Conservation (phyloP, 208 protist genomes). For the Acanthamoeba healyi region DNA sequence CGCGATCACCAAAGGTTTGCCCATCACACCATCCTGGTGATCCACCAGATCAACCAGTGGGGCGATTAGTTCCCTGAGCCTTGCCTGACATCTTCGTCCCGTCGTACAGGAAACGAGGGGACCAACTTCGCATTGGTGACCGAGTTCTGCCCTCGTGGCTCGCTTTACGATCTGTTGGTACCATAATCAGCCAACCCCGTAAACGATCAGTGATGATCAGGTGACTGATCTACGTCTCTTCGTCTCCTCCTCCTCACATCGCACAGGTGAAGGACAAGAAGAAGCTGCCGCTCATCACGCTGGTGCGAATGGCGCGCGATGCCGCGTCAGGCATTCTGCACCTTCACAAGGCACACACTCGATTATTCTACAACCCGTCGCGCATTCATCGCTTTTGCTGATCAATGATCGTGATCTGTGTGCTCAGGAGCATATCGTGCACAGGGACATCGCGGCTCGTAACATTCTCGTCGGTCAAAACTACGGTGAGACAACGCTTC, state of each 20-base stretch:
- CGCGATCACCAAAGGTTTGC: conserved; percentile 50
- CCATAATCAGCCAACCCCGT: no score
- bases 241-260: no score
- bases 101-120: background rate
- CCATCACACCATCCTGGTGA: background rate
- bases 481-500: background rate
- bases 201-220: no score
- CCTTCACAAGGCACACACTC: conserved; percentile 58
- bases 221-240: no score
- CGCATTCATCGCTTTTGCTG: background rate
- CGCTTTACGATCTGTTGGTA: conserved; percentile 45
- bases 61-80: background rate
- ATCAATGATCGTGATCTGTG: no score
- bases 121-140: conserved; percentile 45
- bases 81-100: background rate
- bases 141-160: conserved; percentile 56
- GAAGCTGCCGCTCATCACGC: conserved; percentile 50
- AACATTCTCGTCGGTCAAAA: conserved; percentile 68
- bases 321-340: conserved; percentile 65
- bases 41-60: no score
- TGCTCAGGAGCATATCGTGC: conserved; percentile 49
- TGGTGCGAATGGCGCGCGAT: conserved; percentile 53
- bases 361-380: no score
- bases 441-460: conserved; percentile 56
- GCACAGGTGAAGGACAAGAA: conserved; percentile 60